phyloP scores from a whole-genome alignment of 768 basidiomycete species.

The Boletus sp. region DNA sequence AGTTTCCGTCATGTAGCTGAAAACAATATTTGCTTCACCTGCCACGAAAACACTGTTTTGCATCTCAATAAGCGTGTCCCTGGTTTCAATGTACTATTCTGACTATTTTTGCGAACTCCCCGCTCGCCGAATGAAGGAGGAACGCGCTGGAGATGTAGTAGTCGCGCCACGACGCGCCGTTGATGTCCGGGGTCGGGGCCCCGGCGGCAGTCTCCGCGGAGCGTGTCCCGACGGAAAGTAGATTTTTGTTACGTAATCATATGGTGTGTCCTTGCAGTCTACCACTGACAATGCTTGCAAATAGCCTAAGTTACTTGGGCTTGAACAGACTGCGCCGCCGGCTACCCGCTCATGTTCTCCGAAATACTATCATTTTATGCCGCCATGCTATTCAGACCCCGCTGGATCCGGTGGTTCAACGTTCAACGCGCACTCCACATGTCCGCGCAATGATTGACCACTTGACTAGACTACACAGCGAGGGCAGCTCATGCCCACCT shows the following conservation, averaged over 20 bases:
- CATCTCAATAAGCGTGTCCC: too few relatives aligned
- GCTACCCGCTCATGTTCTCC: slow-evolving; percentile 8
- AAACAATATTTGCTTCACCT: too few relatives aligned
- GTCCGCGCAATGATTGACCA: slow-evolving; percentile 28
- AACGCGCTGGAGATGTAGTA: too few relatives aligned
- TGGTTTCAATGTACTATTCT: too few relatives aligned
- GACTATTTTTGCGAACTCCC: too few relatives aligned
- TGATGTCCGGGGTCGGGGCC: too few relatives aligned
- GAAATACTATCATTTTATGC: slow-evolving; percentile 19
- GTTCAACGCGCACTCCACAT: slow-evolving; percentile 36
- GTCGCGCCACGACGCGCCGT: too few relatives aligned
- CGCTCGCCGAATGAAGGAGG: too few relatives aligned
- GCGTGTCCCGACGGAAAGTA: too few relatives aligned
- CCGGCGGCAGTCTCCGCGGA: too few relatives aligned
- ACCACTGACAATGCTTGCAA: background rate
- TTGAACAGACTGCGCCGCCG: slow-evolving; percentile 12
- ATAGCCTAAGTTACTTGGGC: background rate
- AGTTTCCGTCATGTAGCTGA: too few relatives aligned
- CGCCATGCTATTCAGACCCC: slow-evolving; percentile 28
- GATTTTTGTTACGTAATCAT: slow-evolving; percentile 16
- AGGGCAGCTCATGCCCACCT: slow-evolving; percentile 24
- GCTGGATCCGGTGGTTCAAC: slow-evolving; percentile 29
- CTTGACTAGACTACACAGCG: slow-evolving; percentile 25
- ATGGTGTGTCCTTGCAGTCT: background rate
- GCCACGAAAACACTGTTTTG: too few relatives aligned